These are phyloP conservation scores for Flaveria bidentis DNA, from an alignment of 129 eudicot species.

Conservation along the genomic window DNA sequence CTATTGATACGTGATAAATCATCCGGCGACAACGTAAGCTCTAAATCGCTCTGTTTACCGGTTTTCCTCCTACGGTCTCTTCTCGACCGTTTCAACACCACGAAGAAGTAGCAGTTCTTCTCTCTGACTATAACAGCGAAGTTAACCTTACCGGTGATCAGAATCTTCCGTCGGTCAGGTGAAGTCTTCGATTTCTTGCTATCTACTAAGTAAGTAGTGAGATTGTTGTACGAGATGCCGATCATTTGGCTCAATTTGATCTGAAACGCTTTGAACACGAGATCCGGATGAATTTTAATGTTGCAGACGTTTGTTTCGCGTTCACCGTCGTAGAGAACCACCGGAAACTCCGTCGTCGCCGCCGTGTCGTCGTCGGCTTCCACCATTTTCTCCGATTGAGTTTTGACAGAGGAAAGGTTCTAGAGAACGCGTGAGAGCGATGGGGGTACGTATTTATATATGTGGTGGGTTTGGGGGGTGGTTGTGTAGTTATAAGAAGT, in stretches of 20 bases:
- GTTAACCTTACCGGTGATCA: constrained; percentile 66
- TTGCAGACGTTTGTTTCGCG: constrained; percentile 50
- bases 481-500: constrained; percentile 7
- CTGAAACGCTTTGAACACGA: constrained; percentile 58
- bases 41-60: not conserved
- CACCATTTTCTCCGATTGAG: constrained; percentile 37
- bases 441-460: constrained; percentile 1
- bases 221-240: constrained; percentile 68
- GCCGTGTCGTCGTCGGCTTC: constrained; percentile 45
- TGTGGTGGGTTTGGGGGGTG: constrained; percentile 24
- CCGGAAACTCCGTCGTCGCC: constrained; percentile 42
- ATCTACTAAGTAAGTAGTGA: constrained; percentile 58
- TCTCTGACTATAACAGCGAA: constrained; percentile 43
- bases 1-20: constrained; percentile 41
- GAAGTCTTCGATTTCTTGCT: constrained; percentile 20
- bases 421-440: constrained; percentile 22
- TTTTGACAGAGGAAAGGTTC: constrained; percentile 14
- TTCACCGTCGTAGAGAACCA: constrained; percentile 63
- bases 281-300: constrained; percentile 41
- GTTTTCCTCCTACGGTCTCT: constrained; percentile 46
- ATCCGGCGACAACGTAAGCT: not conserved
- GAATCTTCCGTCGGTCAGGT: constrained; percentile 48
- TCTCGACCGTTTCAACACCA: constrained; percentile 58
- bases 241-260: constrained; percentile 44
- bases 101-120: constrained; percentile 49